Percentiles rank a stretch among this genome's conserved stretches.
phyloP scores from a whole-genome alignment of 805 yeast genomes.

The Saccharomyces kudriavzevii region DNA sequence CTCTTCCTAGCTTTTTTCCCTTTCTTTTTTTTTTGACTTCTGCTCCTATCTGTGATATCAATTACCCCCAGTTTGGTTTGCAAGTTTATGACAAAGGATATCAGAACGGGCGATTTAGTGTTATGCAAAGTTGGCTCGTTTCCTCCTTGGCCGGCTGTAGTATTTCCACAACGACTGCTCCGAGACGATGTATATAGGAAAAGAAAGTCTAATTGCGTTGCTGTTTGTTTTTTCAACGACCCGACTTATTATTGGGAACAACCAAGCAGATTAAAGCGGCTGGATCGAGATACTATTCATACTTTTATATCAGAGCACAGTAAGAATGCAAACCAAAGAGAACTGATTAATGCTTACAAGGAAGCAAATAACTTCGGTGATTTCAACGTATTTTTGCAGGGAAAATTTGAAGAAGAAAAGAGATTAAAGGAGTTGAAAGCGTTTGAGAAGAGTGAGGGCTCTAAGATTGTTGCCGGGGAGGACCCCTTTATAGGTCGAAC shows the following conservation, averaged over 20 bases:
- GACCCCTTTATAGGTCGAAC: constrained; percentile 23
- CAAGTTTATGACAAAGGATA: constrained; percentile 8
- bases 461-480: constrained; percentile 17
- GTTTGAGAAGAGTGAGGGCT: constrained; percentile 9
- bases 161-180: constrained; percentile 27
- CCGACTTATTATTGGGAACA: constrained; percentile 31
- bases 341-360: constrained; percentile 24
- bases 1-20: neutral
- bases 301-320: constrained; percentile 12
- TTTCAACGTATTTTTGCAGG: constrained; percentile 19
- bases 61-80: neutral
- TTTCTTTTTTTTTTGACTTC: neutral
- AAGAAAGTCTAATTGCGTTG: constrained; percentile 20
- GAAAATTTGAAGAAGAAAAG: constrained; percentile 20
- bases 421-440: constrained; percentile 16
- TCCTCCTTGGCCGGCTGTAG: constrained; percentile 32
- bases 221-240: constrained; percentile 31
- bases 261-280: constrained; percentile 18
- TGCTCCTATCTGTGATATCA: neutral
- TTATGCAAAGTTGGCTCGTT: constrained; percentile 30
- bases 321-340: constrained; percentile 12
- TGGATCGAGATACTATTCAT: constrained; percentile 11
- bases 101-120: constrained; percentile 28
- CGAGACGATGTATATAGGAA: constrained; percentile 25
- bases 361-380: constrained; percentile 20